phyloP scores from a whole-genome alignment of 2,329 filamentous ascomycete species.

The Rasamsonia emersonii region DNA sequence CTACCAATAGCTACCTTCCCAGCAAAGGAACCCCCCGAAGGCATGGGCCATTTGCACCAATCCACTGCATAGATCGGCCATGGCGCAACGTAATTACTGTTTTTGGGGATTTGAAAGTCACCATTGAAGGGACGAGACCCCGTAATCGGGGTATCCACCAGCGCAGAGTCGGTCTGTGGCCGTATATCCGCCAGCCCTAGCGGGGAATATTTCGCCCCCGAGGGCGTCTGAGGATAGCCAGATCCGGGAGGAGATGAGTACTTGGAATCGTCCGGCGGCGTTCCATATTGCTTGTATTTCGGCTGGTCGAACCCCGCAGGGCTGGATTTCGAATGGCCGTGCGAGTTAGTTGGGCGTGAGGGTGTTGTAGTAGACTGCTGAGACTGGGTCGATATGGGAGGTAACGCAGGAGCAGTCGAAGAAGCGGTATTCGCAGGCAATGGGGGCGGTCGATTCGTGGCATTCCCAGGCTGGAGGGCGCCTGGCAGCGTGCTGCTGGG shows the following conservation, averaged over 20 bases:
- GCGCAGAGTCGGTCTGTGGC: conserved; percentile 71
- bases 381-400: conserved; percentile 37
- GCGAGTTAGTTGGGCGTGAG: conserved; percentile 57
- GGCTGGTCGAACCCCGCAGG: conserved; percentile 55
- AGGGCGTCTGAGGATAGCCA: conserved; percentile 47
- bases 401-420: conserved; percentile 48
- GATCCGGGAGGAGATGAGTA: conserved; percentile 43
- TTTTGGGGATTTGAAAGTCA: conserved; percentile 56
- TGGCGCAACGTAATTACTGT: conserved; percentile 87
- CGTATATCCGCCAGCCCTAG: conserved; percentile 87
- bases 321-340: conserved; percentile 78
- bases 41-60: conserved; percentile 96
- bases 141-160: conserved; percentile 62
- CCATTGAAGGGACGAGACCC: conserved; percentile 55
- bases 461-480: conserved; percentile 49
- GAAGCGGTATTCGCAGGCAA: conserved; percentile 50
- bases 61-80: conserved; percentile 97
- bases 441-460: conserved; percentile 41
- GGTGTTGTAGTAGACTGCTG: conserved; percentile 47
- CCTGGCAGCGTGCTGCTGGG: conserved; percentile 46
- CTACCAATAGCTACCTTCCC: conserved; percentile 93
- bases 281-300: conserved; percentile 54
- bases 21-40: conserved; percentile 56
- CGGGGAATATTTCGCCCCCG: conserved; percentile 67
- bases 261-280: conserved; percentile 60